Conservation (phyloP, 2,329 filamentous ascomycete species). For the Dryadomyces quercivorus region DNA sequence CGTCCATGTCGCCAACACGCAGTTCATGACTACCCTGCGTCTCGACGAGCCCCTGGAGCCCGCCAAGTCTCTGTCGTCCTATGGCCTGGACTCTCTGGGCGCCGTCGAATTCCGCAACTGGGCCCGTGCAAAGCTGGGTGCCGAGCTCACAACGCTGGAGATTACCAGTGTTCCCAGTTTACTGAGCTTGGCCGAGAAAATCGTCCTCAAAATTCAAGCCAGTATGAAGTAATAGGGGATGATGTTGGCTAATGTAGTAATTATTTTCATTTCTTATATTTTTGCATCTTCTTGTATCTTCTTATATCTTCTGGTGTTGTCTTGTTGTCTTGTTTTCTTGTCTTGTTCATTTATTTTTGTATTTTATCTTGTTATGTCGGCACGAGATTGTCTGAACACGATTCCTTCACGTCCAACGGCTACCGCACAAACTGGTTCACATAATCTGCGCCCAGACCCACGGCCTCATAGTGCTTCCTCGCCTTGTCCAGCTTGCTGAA, state of each 20-base stretch:
- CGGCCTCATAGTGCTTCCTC: too few relatives aligned
- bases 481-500: too few relatives aligned
- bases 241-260: background rate
- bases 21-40: background rate
- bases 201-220: background rate
- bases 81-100: constrained; percentile 28
- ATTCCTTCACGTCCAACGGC: too few relatives aligned
- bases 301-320: too few relatives aligned
- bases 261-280: background rate
- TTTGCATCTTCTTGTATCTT: too few relatives aligned
- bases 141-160: background rate
- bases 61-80: constrained; percentile 18
- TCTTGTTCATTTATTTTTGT: too few relatives aligned
- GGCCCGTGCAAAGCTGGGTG: background rate
- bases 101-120: constrained; percentile 26
- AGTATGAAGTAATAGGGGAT: background rate
- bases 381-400: too few relatives aligned
- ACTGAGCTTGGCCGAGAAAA: background rate
- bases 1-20: background rate
- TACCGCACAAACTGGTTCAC: too few relatives aligned
- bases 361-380: too few relatives aligned
- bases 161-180: background rate
- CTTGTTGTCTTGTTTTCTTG: too few relatives aligned
- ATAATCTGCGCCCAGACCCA: too few relatives aligned
- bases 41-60: constrained; percentile 2